Evolutionary conservation across 2,329 filamentous ascomycete genomes (phyloP).

Genomic region (Monosporascus sp.): DNA sequence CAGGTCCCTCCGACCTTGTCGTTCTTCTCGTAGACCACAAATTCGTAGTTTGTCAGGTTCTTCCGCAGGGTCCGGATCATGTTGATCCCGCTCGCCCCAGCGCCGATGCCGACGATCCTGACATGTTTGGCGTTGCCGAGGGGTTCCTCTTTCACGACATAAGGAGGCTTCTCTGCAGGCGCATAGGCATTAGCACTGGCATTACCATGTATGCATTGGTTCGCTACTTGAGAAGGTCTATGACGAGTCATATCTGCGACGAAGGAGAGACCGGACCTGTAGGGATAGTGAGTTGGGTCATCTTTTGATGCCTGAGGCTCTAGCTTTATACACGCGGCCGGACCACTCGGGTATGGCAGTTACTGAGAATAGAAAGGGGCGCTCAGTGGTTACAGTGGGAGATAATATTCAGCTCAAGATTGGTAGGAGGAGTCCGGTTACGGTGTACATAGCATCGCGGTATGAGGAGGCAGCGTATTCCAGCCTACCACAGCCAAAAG

Average conservation of each 20-base stretch:
- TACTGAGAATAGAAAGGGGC: neutral
- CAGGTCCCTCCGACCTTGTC: constrained; percentile 52
- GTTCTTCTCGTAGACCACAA: constrained; percentile 53
- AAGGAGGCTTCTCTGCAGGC: constrained; percentile 17
- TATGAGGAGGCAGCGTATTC: constrained; percentile 14
- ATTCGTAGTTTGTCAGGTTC: constrained; percentile 37
- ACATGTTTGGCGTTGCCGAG: constrained; percentile 35
- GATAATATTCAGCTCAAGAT: constrained; percentile 19
- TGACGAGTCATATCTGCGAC: constrained; percentile 23
- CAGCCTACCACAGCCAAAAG: constrained; percentile 8
- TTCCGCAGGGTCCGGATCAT: constrained; percentile 40
- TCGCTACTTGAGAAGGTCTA: constrained; percentile 13
- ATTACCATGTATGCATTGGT: constrained; percentile 6
- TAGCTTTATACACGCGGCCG: constrained; percentile 14
- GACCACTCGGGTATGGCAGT: constrained; percentile 1
- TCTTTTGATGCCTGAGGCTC: constrained; percentile 8
- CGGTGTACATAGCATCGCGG: constrained; percentile 1
- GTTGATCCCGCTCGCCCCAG: constrained; percentile 40
- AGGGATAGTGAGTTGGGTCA: constrained; percentile 15
- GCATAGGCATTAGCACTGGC: constrained; percentile 13
- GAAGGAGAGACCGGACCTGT: constrained; percentile 20
- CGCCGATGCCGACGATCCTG: constrained; percentile 40
- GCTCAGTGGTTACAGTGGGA: constrained; percentile 3
- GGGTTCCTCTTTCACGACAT: constrained; percentile 32
- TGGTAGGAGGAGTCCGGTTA: constrained; percentile 7